A percentile compares a stretch with the other conserved stretches of the same genome.
phyloP scores from a whole-genome alignment of 768 basidiomycete genomes.

The Wakefieldia striispora region DNA sequence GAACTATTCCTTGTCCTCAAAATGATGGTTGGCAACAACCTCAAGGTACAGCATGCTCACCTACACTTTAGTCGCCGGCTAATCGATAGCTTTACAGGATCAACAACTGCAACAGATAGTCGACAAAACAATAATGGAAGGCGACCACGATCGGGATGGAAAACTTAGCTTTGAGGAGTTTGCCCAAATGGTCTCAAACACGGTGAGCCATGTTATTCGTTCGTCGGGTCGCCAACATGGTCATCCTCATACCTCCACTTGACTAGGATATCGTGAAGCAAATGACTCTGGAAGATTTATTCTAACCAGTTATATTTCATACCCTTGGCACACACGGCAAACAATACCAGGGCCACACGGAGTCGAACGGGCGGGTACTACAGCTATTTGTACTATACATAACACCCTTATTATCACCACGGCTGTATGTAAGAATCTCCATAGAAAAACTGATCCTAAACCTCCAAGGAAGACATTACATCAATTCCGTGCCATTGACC shows the following conservation, averaged over 20 bases:
- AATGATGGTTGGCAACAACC: constrained; percentile 99
- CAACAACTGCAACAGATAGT: constrained; percentile 99
- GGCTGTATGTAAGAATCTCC: constrained; percentile 19
- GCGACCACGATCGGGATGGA: constrained; percentile 96
- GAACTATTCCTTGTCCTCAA: constrained; percentile 98
- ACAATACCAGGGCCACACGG: constrained; percentile 20
- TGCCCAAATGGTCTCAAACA: constrained; percentile 93
- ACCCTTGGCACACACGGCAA: constrained; percentile 14
- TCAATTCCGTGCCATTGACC: not conserved
- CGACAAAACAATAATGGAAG: constrained; percentile 99
- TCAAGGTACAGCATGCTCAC: constrained; percentile 62
- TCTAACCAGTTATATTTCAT: constrained; percentile 41
- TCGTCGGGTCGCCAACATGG: not conserved
- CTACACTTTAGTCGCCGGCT: not conserved
- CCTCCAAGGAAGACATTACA: not conserved
- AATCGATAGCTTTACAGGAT: constrained; percentile 52
- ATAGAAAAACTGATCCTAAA: constrained; percentile 5
- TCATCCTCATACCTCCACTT: constrained; percentile 7
- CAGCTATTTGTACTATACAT: constrained; percentile 21
- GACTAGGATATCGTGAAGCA: constrained; percentile 94
- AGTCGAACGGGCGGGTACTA: constrained; percentile 8
- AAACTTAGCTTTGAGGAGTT: constrained; percentile 98
- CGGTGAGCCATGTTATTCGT: constrained; percentile 47
- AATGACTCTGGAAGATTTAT: constrained; percentile 95
- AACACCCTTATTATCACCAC: constrained; percentile 17